phyloP scores from a whole-genome alignment of 768 basidiomycete genomes.

The Suillus bovinus region DNA sequence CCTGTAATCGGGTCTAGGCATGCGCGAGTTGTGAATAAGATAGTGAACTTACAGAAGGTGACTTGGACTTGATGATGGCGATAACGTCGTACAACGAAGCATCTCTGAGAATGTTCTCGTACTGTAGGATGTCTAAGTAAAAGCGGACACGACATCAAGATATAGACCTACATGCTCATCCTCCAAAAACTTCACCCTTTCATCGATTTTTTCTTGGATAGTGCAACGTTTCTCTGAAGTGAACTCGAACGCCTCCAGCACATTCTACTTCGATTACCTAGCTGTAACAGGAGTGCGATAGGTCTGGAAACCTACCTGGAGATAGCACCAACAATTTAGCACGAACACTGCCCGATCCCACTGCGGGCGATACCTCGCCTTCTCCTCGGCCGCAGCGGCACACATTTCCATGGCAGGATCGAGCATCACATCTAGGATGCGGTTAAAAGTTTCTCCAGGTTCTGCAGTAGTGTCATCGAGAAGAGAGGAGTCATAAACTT shows the following conservation, averaged over 20 bases:
- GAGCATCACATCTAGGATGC: conserved; percentile 79
- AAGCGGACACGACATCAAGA: not conserved
- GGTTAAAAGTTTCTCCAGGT: conserved; percentile 47
- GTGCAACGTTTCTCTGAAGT: conserved; percentile 57
- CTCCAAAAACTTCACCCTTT: conserved; percentile 61
- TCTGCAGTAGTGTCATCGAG: conserved; percentile 46
- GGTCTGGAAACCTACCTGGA: conserved; percentile 57
- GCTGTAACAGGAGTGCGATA: not conserved
- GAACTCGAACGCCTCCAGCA: conserved; percentile 69
- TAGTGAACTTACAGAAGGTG: conserved; percentile 19
- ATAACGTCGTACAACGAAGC: conserved; percentile 28
- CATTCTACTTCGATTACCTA: conserved; percentile 42
- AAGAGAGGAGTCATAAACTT: conserved; percentile 85
- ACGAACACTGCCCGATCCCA: conserved; percentile 88
- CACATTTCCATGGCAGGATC: conserved; percentile 85
- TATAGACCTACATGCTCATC: conserved; percentile 74
- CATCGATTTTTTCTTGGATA: conserved; percentile 62
- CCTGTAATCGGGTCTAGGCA: conserved; percentile 35
- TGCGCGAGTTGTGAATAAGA: not conserved
- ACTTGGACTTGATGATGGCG: conserved; percentile 23
- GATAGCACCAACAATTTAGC: conserved; percentile 82
- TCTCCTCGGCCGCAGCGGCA: conserved; percentile 63
- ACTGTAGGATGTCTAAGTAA: conserved; percentile 11
- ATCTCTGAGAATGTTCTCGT: conserved; percentile 27
- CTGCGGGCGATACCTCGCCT: conserved; percentile 47